Percentiles rank a stretch among this genome's conserved stretches.
phyloP scores from a whole-genome alignment of 805 yeast species.

The Ogataea ramenticola region DNA sequence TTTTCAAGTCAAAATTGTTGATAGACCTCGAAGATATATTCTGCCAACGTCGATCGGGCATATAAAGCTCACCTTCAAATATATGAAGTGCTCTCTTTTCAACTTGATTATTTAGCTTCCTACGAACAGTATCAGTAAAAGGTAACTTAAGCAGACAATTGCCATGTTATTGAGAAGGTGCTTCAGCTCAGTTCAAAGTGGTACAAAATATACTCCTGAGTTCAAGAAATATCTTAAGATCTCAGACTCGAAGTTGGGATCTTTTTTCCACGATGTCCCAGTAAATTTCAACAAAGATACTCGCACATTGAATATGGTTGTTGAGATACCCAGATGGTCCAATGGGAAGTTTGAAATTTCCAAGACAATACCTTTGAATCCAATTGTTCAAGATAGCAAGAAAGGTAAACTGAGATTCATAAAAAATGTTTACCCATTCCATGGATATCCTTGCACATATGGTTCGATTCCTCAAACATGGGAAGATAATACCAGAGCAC shows the following conservation, averaged over 20 bases:
- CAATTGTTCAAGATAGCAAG: slow-evolving; percentile 74
- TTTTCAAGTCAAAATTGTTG: neutral
- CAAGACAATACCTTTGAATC: slow-evolving; percentile 52
- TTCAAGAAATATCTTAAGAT: slow-evolving; percentile 39
- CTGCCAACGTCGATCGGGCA: neutral
- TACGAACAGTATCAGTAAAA: too few relatives aligned
- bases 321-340: slow-evolving; percentile 76
- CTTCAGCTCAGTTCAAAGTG: slow-evolving; percentile 13
- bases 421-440: slow-evolving; percentile 72
- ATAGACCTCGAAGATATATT: neutral
- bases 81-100: too few relatives aligned
- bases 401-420: slow-evolving; percentile 66
- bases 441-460: slow-evolving; percentile 81
- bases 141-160: too few relatives aligned
- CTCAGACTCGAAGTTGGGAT: slow-evolving; percentile 39
- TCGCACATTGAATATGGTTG: slow-evolving; percentile 54
- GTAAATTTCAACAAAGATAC: slow-evolving; percentile 34
- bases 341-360: slow-evolving; percentile 80
- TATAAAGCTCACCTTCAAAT: neutral
- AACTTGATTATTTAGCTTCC: too few relatives aligned
- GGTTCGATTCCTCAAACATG: slow-evolving; percentile 93
- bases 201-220: slow-evolving; percentile 30
- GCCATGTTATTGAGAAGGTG: neutral
- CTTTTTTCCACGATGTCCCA: slow-evolving; percentile 72
- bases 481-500: slow-evolving; percentile 79